Percentiles rank a stretch among this genome's conserved stretches.
Evolutionary conservation across 164 flowering plant species (phyloP).

Genomic region (Liquidambar formosana): DNA sequence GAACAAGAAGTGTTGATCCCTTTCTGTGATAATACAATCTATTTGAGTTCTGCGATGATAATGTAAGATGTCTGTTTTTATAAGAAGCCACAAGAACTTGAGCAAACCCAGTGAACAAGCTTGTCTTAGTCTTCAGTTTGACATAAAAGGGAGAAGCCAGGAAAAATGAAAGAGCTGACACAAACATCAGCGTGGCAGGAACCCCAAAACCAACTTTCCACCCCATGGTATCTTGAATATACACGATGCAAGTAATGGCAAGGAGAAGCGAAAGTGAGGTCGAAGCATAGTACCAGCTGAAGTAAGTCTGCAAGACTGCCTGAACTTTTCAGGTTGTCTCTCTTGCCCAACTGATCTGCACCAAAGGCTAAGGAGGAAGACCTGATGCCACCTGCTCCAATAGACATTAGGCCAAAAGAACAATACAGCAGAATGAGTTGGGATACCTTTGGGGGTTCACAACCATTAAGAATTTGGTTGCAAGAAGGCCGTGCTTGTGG

Average conservation of each 20-base stretch:
- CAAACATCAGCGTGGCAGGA: conserved; percentile 21
- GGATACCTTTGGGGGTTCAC: conserved; percentile 15
- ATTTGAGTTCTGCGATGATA: conserved; percentile 8
- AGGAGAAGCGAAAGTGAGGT: conserved; percentile 6
- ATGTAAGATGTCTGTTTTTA: conserved; percentile 19
- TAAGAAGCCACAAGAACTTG: conserved; percentile 28
- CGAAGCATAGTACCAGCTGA: conserved; percentile 34
- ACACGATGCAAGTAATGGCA: conserved; percentile 22
- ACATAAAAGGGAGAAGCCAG: conserved; percentile 35
- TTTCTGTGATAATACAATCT: conserved; percentile 16
- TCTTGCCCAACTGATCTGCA: conserved; percentile 28
- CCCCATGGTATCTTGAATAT: conserved; percentile 28
- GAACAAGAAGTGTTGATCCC: conserved; percentile 16
- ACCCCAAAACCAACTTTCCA: conserved; percentile 39
- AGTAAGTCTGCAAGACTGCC: conserved; percentile 24
- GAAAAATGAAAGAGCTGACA: conserved; percentile 22
- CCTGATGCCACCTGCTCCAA: conserved; percentile 38
- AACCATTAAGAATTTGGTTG: conserved; percentile 1
- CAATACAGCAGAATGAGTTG: conserved; percentile 26
- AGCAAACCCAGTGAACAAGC: conserved; percentile 26
- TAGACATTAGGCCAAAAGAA: conserved; percentile 28
- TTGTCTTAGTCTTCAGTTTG: conserved; percentile 15
- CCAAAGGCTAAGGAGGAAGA: conserved; percentile 35
- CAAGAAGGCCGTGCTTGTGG: conserved; percentile 28
- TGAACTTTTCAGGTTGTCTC: neutral